Conservation (phyloP, 2,329 filamentous ascomycete species). For the Penicillium sp. region DNA sequence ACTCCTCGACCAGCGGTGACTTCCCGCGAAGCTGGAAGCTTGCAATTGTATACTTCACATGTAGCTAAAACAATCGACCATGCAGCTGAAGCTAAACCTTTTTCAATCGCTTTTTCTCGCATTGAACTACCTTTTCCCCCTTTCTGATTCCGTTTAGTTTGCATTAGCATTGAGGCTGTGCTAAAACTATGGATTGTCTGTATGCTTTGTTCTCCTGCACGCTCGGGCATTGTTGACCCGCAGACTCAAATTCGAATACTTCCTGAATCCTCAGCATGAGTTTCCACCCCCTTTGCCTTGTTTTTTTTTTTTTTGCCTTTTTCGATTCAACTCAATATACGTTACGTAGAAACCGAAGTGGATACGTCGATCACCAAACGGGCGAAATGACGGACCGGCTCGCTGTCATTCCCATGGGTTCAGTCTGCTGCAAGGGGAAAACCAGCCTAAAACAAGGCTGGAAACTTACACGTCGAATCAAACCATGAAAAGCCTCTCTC, state of each 20-base stretch:
- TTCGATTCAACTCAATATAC: neutral
- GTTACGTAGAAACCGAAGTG: neutral
- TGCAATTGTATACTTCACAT: constrained; percentile 4
- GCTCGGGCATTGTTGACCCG: neutral
- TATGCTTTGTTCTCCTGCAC: neutral
- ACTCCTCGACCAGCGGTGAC: constrained; percentile 2
- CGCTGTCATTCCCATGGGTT: constrained; percentile 15
- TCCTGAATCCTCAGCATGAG: neutral
- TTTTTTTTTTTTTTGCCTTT: neutral
- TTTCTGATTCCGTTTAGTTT: neutral
- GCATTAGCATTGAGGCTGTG: constrained; percentile 1
- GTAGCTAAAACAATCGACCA: constrained; percentile 17
- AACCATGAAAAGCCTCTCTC: neutral
- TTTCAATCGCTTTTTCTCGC: neutral
- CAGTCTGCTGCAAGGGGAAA: constrained; percentile 19
- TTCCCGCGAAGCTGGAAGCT: neutral
- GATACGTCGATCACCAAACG: constrained; percentile 23
- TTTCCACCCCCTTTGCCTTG: neutral
- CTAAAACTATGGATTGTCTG: neutral
- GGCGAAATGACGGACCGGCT: constrained; percentile 16
- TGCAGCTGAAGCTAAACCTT: constrained; percentile 3
- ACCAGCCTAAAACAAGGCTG: neutral
- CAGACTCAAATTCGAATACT: neutral
- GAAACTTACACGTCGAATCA: constrained; percentile 12
- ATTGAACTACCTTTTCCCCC: neutral